Evolutionary conservation across 148 eudicot species (phyloP).

Genomic region (Nepenthes gracilis): DNA sequence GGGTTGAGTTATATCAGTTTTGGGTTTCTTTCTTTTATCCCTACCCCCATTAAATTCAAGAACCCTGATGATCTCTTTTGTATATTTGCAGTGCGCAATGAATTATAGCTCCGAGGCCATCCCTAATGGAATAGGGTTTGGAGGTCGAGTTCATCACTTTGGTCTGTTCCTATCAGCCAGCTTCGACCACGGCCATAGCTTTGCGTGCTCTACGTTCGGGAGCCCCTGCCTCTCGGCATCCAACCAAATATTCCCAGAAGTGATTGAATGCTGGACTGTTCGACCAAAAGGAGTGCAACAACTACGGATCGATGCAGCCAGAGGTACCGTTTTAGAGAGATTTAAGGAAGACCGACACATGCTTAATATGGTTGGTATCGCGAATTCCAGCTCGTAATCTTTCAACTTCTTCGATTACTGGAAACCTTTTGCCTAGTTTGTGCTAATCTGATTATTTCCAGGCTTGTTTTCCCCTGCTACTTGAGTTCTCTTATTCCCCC

Average conservation of each 20-base stretch:
- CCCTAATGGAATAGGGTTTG: slow-evolving; percentile 93
- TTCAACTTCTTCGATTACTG: no score
- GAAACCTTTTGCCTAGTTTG: no score
- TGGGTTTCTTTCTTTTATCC: no score
- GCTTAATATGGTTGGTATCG: slow-evolving; percentile 91
- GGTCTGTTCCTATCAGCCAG: slow-evolving; percentile 80
- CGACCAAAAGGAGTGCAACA: slow-evolving; percentile 37
- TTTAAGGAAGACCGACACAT: slow-evolving; percentile 88
- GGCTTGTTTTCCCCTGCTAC: no score
- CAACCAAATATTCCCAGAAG: slow-evolving; percentile 57
- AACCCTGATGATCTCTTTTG: no score
- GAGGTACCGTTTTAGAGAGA: slow-evolving; percentile 76
- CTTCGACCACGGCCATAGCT: slow-evolving; percentile 79
- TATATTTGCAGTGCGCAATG: slow-evolving; percentile 56
- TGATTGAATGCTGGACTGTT: slow-evolving; percentile 94
- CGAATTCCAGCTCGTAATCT: slow-evolving; percentile 59
- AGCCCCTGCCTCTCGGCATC: slow-evolving; percentile 66
- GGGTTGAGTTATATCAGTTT: no score
- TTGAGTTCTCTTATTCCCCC: no score
- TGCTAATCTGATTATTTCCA: no score
- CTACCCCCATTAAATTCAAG: no score
- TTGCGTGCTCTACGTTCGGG: slow-evolving; percentile 68
- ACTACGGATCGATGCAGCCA: slow-evolving; percentile 22
- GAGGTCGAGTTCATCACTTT: slow-evolving; percentile 60
- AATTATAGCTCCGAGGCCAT: slow-evolving; percentile 72